Percentiles rank a stretch among this genome's conserved stretches.
These are phyloP conservation scores for Tuctoria greenei DNA, from an alignment of 176 grass and related monocot species.

Conservation along the genomic window DNA sequence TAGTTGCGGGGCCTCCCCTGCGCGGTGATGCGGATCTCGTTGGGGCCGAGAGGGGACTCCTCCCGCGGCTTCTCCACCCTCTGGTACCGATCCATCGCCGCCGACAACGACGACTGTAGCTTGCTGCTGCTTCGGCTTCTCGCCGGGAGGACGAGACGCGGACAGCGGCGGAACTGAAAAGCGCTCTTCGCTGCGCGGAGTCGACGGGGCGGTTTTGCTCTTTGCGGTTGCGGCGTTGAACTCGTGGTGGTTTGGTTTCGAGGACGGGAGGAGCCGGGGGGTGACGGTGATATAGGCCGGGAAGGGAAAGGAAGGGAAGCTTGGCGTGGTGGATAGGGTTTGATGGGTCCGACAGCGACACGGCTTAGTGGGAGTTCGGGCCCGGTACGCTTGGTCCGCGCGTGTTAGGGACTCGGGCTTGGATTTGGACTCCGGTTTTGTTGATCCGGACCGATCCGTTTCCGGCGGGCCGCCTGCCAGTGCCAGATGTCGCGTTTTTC, in stretches of 20 bases:
- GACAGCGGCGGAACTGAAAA: background rate
- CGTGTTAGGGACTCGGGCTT: background rate
- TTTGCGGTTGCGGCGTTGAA: constrained; percentile 15
- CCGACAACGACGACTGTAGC: background rate
- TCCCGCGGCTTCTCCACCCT: constrained; percentile 66
- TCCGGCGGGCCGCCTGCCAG: too few relatives aligned
- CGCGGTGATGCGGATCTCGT: constrained; percentile 73
- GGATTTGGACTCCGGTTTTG: too few relatives aligned
- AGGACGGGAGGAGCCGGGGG: constrained; percentile 9
- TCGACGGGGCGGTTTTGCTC: background rate
- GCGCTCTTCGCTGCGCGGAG: background rate
- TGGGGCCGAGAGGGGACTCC: constrained; percentile 52
- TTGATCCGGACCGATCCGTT: too few relatives aligned
- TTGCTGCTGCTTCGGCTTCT: too few relatives aligned
- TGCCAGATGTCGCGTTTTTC: too few relatives aligned
- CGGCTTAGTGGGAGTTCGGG: background rate
- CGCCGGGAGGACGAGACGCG: background rate
- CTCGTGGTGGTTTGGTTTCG: constrained; percentile 31
- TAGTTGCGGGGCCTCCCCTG: constrained; percentile 64
- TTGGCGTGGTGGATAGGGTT: constrained; percentile 30
- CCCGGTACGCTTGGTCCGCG: constrained; percentile 8
- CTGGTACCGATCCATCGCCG: constrained; percentile 65
- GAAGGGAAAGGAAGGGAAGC: background rate
- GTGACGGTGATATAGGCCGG: background rate
- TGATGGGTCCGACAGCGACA: constrained; percentile 38